These are phyloP conservation scores for Gaillardinia entomophila DNA, from an alignment of 805 yeast species.

Conservation along the genomic window DNA sequence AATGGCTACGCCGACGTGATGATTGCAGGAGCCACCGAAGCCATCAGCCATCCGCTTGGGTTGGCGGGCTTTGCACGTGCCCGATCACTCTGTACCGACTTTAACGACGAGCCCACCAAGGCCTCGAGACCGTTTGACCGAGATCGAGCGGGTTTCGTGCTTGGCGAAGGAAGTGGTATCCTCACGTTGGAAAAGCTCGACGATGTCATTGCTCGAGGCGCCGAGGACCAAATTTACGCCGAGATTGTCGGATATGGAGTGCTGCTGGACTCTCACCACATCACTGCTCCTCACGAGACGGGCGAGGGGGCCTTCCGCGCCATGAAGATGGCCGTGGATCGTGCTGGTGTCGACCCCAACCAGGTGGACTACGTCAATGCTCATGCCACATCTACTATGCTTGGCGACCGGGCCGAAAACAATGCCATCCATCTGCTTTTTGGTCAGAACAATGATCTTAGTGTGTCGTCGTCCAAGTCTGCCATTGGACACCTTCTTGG, in stretches of 20 bases:
- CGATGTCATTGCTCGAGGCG: slow-evolving; percentile 63
- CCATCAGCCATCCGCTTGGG: slow-evolving; percentile 79
- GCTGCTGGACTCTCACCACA: slow-evolving; percentile 87
- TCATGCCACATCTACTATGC: slow-evolving; percentile 88
- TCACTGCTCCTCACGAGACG: slow-evolving; percentile 80
- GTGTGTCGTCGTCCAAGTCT: slow-evolving; percentile 82
- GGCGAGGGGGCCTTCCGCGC: slow-evolving; percentile 85
- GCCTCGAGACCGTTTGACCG: slow-evolving; percentile 88
- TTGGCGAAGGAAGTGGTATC: slow-evolving; percentile 90
- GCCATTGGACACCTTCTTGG: slow-evolving; percentile 92
- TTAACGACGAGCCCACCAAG: slow-evolving; percentile 51
- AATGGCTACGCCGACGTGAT: slow-evolving; percentile 80
- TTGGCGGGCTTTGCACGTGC: slow-evolving; percentile 91
- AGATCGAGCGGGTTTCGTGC: slow-evolving; percentile 77
- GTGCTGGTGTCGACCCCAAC: slow-evolving; percentile 40
- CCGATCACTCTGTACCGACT: slow-evolving; percentile 64
- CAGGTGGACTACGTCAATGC: slow-evolving; percentile 82
- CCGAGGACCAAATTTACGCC: slow-evolving; percentile 58
- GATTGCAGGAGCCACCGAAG: slow-evolving; percentile 94
- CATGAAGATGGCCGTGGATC: slow-evolving; percentile 67
- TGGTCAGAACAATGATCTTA: slow-evolving; percentile 27
- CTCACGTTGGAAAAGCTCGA: slow-evolving; percentile 70
- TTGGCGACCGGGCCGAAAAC: slow-evolving; percentile 89
- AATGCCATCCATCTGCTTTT: slow-evolving; percentile 61
- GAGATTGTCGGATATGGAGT: slow-evolving; percentile 86